These are phyloP conservation scores for Gillenia trifoliata DNA, from an alignment of 306 rosid species.

Conservation along the genomic window DNA sequence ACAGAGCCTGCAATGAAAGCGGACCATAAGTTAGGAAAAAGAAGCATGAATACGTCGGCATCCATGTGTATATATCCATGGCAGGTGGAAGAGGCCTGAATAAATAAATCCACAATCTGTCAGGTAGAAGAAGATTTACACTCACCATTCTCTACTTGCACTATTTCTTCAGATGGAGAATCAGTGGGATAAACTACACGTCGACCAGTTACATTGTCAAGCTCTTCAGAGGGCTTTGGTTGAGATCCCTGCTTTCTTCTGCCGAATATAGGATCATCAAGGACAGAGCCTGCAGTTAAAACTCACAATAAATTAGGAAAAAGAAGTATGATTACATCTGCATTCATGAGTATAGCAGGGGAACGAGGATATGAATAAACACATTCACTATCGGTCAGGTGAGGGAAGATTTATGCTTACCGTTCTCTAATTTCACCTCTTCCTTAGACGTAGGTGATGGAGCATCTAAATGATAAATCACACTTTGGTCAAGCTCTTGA, in stretches of 20 bases:
- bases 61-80: neutral
- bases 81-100: neutral
- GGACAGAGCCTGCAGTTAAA: slow-evolving; percentile 43
- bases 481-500: slow-evolving; percentile 33
- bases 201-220: slow-evolving; percentile 28
- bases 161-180: slow-evolving; percentile 34
- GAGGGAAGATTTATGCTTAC: slow-evolving; percentile 9
- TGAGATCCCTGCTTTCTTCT: slow-evolving; percentile 42
- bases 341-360: neutral
- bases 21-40: slow-evolving; percentile 15
- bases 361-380: neutral
- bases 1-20: slow-evolving; percentile 44
- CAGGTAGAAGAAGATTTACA: slow-evolving; percentile 17
- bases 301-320: slow-evolving; percentile 16
- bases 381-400: slow-evolving; percentile 29
- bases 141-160: slow-evolving; percentile 27
- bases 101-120: slow-evolving; percentile 30
- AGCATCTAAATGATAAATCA: slow-evolving; percentile 37
- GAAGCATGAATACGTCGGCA: neutral
- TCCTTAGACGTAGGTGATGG: slow-evolving; percentile 38
- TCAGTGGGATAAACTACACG: slow-evolving; percentile 35
- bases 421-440: slow-evolving; percentile 25
- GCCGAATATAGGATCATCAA: slow-evolving; percentile 41
- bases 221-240: slow-evolving; percentile 45
- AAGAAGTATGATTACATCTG: slow-evolving; percentile 13